These are phyloP conservation scores for Falciphora oryzae DNA, from an alignment of 2,329 filamentous ascomycete species.

Conservation along the genomic window DNA sequence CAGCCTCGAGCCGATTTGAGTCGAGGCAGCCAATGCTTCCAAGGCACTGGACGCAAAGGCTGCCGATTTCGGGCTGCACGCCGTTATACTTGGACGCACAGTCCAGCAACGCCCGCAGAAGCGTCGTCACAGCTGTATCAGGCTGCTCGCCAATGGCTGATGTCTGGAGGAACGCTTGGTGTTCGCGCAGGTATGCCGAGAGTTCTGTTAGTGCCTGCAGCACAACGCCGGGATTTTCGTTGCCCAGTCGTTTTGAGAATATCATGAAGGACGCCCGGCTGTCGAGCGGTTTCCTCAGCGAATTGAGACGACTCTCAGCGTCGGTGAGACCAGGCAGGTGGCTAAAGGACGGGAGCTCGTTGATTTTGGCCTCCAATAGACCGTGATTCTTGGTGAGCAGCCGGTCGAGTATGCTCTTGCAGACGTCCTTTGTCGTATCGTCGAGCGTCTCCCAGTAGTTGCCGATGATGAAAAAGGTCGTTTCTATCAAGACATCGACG, in stretches of 20 bases:
- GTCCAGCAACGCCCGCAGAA: slow-evolving; percentile 77
- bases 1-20: slow-evolving; percentile 78
- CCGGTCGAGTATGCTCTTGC: slow-evolving; percentile 56
- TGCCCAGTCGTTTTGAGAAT: slow-evolving; percentile 67
- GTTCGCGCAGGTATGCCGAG: slow-evolving; percentile 60
- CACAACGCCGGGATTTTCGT: slow-evolving; percentile 84
- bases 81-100: slow-evolving; percentile 76
- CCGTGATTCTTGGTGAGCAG: slow-evolving; percentile 58
- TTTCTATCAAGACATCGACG: slow-evolving; percentile 72
- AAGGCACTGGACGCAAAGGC: slow-evolving; percentile 73
- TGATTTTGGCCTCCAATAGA: slow-evolving; percentile 60
- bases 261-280: slow-evolving; percentile 61
- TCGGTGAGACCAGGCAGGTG: slow-evolving; percentile 64
- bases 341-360: slow-evolving; percentile 71
- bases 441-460: slow-evolving; percentile 72
- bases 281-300: slow-evolving; percentile 60
- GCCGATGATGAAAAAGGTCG: slow-evolving; percentile 81
- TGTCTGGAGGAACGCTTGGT: slow-evolving; percentile 75
- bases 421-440: slow-evolving; percentile 50
- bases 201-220: slow-evolving; percentile 76
- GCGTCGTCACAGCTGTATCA: slow-evolving; percentile 61
- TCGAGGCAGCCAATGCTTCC: slow-evolving; percentile 90
- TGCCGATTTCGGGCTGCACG: slow-evolving; percentile 59
- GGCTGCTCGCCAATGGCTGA: slow-evolving; percentile 80
- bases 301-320: slow-evolving; percentile 59